Evolutionary conservation across 1,284 basidiomycete species (phyloP), one percentile per base, ranked within the genome.

Genomic region (Ganoderma leucocontextum): DNA sequence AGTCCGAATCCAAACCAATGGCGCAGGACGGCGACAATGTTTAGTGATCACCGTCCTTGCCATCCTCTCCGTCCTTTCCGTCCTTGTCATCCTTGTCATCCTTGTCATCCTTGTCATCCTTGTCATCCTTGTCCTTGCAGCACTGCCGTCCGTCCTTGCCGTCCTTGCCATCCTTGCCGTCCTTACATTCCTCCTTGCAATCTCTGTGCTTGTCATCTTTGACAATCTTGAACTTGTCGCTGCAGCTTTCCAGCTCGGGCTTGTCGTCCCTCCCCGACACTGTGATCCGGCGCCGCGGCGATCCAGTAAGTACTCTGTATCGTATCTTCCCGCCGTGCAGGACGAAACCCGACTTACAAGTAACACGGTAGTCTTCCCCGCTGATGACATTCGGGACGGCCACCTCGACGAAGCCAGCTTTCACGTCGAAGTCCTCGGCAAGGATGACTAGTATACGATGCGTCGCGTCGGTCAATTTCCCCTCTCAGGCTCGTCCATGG

Each of bases 221-320:
- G 47, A 22, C 47, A 13, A 52, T 29, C 47, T 52, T 52, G 47
- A 52, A 52, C 47, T 52, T 52, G n/a, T 52, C 47, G 47, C 47
- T 52, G 22, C 47, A 52, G 47, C 47, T 52, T 22, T 52, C 47
- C 4, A 52, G 47, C 47, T 25, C 47, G 12, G 47, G 47, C 12
- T 13, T 25, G 22, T 29, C 47, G 13, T 52, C 47, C 47, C 22
- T 52, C 22, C 22, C 47, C 0, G 25, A 5, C 9, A 52, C 47
- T 52, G 5, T 6, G 22, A 6, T 29, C n/a, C n/a, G n/a, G 22
- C n/a, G 12, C 29, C 29, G 29, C 29, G 29, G 29, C 12, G 13
- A 0, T 12, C 10, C 22, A 13, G 22, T 29, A 12, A 52, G 13
- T 2, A 4, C 1, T 52, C 17, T 1, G 41, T 6, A 13, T 22